Conservation (phyloP, 2,329 filamentous ascomycete genomes). For the Paraphaeosphaeria minitans region DNA sequence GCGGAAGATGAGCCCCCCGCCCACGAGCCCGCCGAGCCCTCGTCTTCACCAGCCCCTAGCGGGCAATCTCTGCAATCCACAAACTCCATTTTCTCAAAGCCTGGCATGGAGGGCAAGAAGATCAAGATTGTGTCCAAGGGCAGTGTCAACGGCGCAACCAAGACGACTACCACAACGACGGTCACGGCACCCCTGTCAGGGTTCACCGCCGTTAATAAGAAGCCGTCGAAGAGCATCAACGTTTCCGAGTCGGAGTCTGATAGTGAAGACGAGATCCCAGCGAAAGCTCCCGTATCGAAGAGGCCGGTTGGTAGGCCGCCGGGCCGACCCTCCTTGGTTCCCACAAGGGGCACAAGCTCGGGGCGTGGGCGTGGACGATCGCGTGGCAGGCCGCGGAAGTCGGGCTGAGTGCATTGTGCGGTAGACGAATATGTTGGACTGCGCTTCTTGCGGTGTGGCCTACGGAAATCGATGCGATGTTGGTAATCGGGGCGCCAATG, state of each 20-base stretch:
- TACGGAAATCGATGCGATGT: not conserved
- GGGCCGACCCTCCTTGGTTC: constrained; percentile 27
- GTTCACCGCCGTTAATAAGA: constrained; percentile 28
- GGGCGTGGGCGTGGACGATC: constrained; percentile 18
- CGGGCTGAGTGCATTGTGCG: constrained; percentile 9
- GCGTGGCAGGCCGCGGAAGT: constrained; percentile 34
- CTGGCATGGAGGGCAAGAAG: constrained; percentile 41
- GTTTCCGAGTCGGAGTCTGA: constrained; percentile 32
- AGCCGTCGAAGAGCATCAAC: constrained; percentile 20
- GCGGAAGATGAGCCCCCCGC: constrained; percentile 24
- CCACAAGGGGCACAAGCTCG: constrained; percentile 29
- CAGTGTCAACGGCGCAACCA: constrained; percentile 17
- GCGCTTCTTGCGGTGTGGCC: not conserved
- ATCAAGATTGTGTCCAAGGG: constrained; percentile 42
- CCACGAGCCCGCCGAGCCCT: constrained; percentile 12
- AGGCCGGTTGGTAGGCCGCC: constrained; percentile 23
- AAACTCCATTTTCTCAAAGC: constrained; percentile 36
- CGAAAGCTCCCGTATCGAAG: constrained; percentile 30
- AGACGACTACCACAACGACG: constrained; percentile 18
- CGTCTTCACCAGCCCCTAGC: constrained; percentile 9
- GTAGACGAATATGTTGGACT: not conserved
- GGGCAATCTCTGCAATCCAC: constrained; percentile 24
- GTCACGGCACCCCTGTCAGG: constrained; percentile 18
- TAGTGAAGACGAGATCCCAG: constrained; percentile 42
- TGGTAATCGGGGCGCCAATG: not conserved